Base-by-base conservation (phyloP, 768 basidiomycete species). In the Cystobasidiopsis lactophilus region DNA sequence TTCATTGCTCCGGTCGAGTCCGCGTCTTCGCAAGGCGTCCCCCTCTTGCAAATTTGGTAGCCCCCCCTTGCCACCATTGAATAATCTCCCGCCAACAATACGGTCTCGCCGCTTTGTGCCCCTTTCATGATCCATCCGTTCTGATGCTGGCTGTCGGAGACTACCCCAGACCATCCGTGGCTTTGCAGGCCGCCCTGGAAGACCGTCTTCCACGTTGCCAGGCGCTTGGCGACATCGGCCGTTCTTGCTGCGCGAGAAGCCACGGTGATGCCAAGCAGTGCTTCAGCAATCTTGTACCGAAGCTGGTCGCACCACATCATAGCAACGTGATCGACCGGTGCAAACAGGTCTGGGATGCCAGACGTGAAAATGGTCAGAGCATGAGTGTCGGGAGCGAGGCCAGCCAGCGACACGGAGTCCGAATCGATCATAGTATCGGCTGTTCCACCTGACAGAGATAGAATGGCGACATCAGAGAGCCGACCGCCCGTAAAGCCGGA, bases 301-400 rank as follows among this genome's bases (percentile, higher is more conserved):
- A 95, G 79, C 67, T 98, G 93, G 66, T 95, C 85, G 63, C 93
- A 96, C 93, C 93, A 98, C 3, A 96, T 85, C 76, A 95, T 89
- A 55, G 84, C 89, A 39, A 78, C 78, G 65, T 98, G 93, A 24
- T 89, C 91, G 3, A 95, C 83, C 2, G 85, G 85, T 2, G 89
- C 85, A 83, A 88, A 91, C 2, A 79, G 75, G n/a, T 85, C 84
- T 45, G 89, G 82, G 24, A 96, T 69, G 1, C 78, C 80, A 30
- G 82, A 82, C 1, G 85, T 82, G 63, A 93, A 91, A 3, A 89
- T 71, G 0, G 65, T 54, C 44, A 69, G 63, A 3, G 64, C 64
- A 26, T 61, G 57, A 3, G 78, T 79, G 37, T 72, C 71, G 39
- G 77, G 66, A 62, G 59, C 19, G 61, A 57, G 4, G 41, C 39